Base-by-base conservation (phyloP, 2,329 filamentous ascomycete genomes). In the Nothopassalora personata region DNA sequence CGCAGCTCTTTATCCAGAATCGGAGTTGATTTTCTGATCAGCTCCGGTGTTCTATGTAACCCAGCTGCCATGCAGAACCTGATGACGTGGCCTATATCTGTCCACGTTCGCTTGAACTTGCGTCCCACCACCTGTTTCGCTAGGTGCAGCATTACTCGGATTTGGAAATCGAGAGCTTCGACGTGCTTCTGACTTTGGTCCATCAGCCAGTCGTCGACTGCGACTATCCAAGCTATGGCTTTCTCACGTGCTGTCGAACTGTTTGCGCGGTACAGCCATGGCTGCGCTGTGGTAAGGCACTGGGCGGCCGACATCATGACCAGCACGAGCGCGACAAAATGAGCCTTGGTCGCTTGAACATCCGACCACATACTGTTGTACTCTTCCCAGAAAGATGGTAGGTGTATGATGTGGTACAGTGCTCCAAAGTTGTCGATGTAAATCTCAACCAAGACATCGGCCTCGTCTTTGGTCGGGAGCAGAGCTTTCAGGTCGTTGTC, bases 41-140 rank as follows among this genome's bases (percentile, higher is more conserved):
- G 62, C 5, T 69, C 71, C 0, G 79, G 76, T 51, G 81, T 75
- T 18, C 80, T 75, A 65, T 85, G 82, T 50, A 83, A 75, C 0
- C 82, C 82, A 13, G 79, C 75, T 50, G 80, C 72, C 71, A 84
- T 78, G 18, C 80, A 81, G 53, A 80, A 75, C 36, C 80, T 76
- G 5, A 84, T 67, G 10, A 84, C 61, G n/a, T 76, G 78, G 1
- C 80, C 80, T 0, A 77, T 76, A 2, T 77, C 71, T 6, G 80
- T 71, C 81, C 81, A 83, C 15, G 79, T 76, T 59, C 81, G 77
- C 66, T 83, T 84, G 56, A 77, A 72, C 59, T 80, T 81, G 58
- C 81, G 75, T n/a, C 76, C 78, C 57, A 80, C 80, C 3, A 73
- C 74, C 43, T 80, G 77, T 57, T 78, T 80, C 0, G 81, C 79